Base-by-base conservation (phyloP, 2,329 filamentous ascomycete genomes). In the Bipolaris bicolor region DNA sequence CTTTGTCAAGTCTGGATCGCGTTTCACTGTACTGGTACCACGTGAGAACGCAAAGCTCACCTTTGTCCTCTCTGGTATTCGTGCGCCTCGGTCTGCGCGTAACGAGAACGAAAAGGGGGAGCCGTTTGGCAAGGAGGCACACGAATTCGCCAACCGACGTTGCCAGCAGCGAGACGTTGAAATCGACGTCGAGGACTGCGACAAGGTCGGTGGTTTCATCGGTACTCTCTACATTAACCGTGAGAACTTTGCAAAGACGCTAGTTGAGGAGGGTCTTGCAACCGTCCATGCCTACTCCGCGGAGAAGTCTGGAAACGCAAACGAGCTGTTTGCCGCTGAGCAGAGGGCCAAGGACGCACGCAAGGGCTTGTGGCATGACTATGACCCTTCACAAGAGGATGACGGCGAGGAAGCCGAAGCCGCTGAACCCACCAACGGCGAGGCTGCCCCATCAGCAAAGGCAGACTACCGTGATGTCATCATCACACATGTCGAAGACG, bases 151-250 rank as follows among this genome's bases (percentile, higher is more conserved):
- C 47, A 92, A 91, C 78, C 89, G 87, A 70, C 87, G 93, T 56
- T 92, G 90, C 79, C 90, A 92, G 82, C 95, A 99, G 81, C 89
- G 95, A 52, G 95, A 99, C 77, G 93, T 95, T 47, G 94, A 98
- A 78, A 91, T 99, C 57, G 93, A 99, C 69, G 90, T 99, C 18
- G 88, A 97, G 76, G 92, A 93, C 69, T 90, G 92, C 66, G 95
- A 99, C 83, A 98, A 97, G 83, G 89, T 95, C 24, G 95, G 95
- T 69, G 95, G 95, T 36, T 99, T 99, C 82, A 98, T 99, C 66
- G 95, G 95, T 53, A 91, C 92, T 13, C 83, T 99, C 22, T 97
- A 92, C 77, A 86, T 99, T 76, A 94, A 92, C 82, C 90, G 93
- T 51, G 94, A 98, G 79, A 98, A 91, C 81, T 96, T 99, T 73